Percentiles rank a stretch among this genome's conserved stretches.
These are phyloP conservation scores for Cladosporium phlei DNA, from an alignment of 2,329 filamentous ascomycete species.

Conservation along the genomic window DNA sequence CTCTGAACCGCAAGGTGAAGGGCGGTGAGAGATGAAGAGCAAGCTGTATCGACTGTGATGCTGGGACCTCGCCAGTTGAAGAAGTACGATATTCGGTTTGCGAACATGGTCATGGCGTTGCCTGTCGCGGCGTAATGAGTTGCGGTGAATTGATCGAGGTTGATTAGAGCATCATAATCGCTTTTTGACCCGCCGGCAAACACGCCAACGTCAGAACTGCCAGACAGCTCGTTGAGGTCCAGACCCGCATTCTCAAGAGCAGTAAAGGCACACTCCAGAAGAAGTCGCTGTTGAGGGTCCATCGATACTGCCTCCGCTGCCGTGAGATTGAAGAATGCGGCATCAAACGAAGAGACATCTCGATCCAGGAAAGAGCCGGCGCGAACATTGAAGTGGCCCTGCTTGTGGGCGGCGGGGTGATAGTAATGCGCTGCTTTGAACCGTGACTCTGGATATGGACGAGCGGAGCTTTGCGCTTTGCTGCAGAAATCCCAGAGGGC, in stretches of 20 bases:
- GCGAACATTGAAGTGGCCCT: background rate
- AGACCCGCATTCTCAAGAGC: constrained; percentile 16
- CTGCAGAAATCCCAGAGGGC: too few relatives aligned
- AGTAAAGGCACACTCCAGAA: constrained; percentile 24
- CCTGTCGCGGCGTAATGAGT: constrained; percentile 23
- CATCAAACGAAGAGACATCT: constrained; percentile 23
- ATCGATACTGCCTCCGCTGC: constrained; percentile 21
- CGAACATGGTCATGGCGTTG: constrained; percentile 10
- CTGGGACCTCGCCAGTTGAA: constrained; percentile 17
- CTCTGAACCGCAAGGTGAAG: constrained; percentile 16
- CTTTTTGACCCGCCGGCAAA: constrained; percentile 22
- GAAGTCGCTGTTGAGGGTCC: constrained; percentile 26
- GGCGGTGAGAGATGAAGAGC: constrained; percentile 12
- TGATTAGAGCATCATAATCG: constrained; percentile 21
- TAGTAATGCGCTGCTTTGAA: constrained; percentile 23
- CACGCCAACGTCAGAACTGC: constrained; percentile 14
- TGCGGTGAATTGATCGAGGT: constrained; percentile 19
- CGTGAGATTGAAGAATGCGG: constrained; percentile 22
- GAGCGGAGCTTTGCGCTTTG: too few relatives aligned
- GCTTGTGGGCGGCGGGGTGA: constrained; percentile 16
- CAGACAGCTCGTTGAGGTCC: constrained; percentile 3
- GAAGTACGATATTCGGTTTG: constrained; percentile 19
- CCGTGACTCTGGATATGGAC: constrained; percentile 16
- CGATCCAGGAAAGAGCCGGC: constrained; percentile 22
- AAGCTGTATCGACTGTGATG: constrained; percentile 19